Evolutionary conservation across 192 early-diverging fungal species (phyloP).

Genomic region (Coemansia sp.): DNA sequence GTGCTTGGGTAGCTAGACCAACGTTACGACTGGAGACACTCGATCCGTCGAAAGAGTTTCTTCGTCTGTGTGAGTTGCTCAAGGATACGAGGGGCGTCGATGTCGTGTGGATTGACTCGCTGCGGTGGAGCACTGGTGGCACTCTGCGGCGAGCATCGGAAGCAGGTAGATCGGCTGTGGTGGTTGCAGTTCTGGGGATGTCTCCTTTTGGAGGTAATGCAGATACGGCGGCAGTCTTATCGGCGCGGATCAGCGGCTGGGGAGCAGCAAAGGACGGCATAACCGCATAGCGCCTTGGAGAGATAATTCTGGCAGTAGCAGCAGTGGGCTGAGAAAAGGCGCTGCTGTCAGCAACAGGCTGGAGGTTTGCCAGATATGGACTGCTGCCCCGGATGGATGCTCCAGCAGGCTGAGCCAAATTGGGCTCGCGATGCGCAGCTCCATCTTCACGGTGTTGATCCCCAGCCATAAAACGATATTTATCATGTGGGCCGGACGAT

Average conservation of each 20-base stretch:
- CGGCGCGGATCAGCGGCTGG: not conserved
- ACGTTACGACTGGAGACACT: constrained; percentile 18
- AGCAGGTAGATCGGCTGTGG: not conserved
- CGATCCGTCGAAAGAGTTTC: constrained; percentile 38
- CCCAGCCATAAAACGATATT: not conserved
- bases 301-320: constrained; percentile 29
- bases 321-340: constrained; percentile 29
- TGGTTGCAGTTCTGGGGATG: not conserved
- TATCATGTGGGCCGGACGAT: not conserved
- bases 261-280: constrained; percentile 23
- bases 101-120: constrained; percentile 19
- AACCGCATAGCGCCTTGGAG: constrained; percentile 31
- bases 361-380: constrained; percentile 1
- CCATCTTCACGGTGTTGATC: constrained; percentile 8
- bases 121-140: constrained; percentile 17
- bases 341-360: constrained; percentile 2
- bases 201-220: not conserved
- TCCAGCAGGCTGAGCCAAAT: not conserved
- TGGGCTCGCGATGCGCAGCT: not conserved
- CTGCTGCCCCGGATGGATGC: not conserved
- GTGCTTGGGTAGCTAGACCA: constrained; percentile 7
- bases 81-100: not conserved
- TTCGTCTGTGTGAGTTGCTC: constrained; percentile 8
- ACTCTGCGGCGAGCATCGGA: not conserved
- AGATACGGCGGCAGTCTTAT: not conserved